A percentile compares a stretch with the other conserved stretches of the same genome.
phyloP scores from a whole-genome alignment of 805 yeast genomes.

The Pichia paraexigua region DNA sequence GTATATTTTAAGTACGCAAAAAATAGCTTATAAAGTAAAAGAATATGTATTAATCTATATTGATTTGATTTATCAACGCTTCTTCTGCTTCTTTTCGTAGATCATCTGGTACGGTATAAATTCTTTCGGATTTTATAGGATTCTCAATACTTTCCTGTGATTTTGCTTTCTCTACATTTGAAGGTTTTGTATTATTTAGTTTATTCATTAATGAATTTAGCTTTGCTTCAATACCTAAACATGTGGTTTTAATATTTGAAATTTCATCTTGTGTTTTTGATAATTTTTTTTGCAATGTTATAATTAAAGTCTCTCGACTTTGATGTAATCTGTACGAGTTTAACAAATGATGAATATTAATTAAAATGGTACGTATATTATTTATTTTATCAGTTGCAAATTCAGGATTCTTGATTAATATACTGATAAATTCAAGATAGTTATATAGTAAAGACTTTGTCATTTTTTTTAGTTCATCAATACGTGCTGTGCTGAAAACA shows the following conservation, averaged over 20 bases:
- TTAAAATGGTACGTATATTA: constrained; percentile 67
- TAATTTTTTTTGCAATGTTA: constrained; percentile 58
- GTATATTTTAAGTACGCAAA: background rate
- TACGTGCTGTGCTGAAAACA: constrained; percentile 41
- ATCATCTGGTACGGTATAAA: background rate
- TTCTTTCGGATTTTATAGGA: background rate
- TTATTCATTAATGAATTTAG: constrained; percentile 20
- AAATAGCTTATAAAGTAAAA: too few species aligned
- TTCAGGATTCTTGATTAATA: constrained; percentile 66
- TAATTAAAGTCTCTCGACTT: constrained; percentile 78
- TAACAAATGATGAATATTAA: constrained; percentile 84
- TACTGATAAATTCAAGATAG: constrained; percentile 75
- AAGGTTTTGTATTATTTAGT: background rate
- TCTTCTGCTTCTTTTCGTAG: background rate
- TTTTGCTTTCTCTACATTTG: background rate
- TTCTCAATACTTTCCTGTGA: background rate
- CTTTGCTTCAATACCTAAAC: constrained; percentile 32
- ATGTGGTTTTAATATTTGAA: constrained; percentile 33
- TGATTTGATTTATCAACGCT: background rate
- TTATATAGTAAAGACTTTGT: constrained; percentile 71
- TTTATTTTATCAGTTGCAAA: constrained; percentile 56
- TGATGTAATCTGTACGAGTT: constrained; percentile 95
- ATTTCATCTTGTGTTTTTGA: constrained; percentile 37
- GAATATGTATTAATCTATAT: too few species aligned
- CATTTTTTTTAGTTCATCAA: constrained; percentile 70